These are phyloP conservation scores for Mycogone perniciosa DNA, from an alignment of 2,329 filamentous ascomycete genomes.

Conservation along the genomic window DNA sequence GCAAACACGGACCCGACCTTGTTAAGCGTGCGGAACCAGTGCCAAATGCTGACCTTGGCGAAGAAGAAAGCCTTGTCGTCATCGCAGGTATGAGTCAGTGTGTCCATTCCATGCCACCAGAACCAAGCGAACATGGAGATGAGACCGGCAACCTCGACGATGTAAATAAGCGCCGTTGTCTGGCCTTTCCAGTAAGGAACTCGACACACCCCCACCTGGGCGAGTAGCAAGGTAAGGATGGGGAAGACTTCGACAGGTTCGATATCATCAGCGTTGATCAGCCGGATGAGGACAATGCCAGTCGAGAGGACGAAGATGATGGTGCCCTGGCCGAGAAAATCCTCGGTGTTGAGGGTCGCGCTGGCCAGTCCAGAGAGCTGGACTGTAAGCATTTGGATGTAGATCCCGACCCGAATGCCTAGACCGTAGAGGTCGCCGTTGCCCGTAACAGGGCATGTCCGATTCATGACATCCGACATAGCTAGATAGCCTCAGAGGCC, in stretches of 20 bases:
- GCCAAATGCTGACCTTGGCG: constrained; percentile 22
- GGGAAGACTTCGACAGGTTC: constrained; percentile 20
- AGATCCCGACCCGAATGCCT: constrained; percentile 24
- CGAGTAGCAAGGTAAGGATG: constrained; percentile 18
- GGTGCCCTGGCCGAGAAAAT: constrained; percentile 17
- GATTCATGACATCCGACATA: background rate
- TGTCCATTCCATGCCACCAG: constrained; percentile 22
- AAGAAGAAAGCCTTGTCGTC: constrained; percentile 24
- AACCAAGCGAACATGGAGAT: constrained; percentile 18
- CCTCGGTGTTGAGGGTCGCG: constrained; percentile 15
- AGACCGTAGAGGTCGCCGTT: constrained; percentile 23
- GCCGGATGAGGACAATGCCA: constrained; percentile 16
- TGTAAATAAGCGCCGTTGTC: constrained; percentile 16
- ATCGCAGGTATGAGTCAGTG: constrained; percentile 14
- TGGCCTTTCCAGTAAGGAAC: constrained; percentile 10
- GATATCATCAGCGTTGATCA: constrained; percentile 10
- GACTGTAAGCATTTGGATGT: constrained; percentile 22
- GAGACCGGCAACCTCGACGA: constrained; percentile 16
- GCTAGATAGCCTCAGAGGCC: too few species aligned
- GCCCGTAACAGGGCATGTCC: constrained; percentile 16
- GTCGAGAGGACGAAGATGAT: constrained; percentile 20
- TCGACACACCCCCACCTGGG: constrained; percentile 18
- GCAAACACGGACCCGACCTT: constrained; percentile 18
- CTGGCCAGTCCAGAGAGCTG: constrained; percentile 18
- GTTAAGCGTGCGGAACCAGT: constrained; percentile 21